Evolutionary conservation across 148 eudicot genomes (phyloP).

Genomic region (Mesembryanthemum crystallinum): DNA sequence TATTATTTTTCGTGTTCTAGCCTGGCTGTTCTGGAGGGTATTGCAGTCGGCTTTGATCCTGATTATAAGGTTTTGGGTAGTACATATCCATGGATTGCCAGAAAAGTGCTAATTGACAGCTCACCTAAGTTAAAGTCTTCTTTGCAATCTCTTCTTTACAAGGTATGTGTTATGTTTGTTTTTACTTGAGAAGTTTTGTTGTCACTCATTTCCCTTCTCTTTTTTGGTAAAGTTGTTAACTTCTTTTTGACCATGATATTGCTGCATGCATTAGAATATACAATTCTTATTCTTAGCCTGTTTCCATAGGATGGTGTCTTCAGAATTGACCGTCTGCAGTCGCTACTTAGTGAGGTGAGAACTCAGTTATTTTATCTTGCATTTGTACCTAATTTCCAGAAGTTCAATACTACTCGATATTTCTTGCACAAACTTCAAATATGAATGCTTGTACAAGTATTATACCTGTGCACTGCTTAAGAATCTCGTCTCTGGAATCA

Average conservation of each 20-base stretch:
- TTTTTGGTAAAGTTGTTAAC: too few species aligned
- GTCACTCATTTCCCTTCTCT: background rate
- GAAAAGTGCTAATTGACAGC: conserved; percentile 72
- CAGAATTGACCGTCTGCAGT: conserved; percentile 84
- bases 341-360: conserved; percentile 75
- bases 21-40: conserved; percentile 95
- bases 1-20: conserved; percentile 33
- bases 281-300: conserved; percentile 13
- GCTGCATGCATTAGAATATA: background rate
- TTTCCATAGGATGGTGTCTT: conserved; percentile 71
- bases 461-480: background rate
- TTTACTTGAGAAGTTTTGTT: background rate
- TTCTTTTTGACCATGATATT: too few species aligned
- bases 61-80: conserved; percentile 93
- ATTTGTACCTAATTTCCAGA: background rate
- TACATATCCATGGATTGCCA: conserved; percentile 96
- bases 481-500: background rate
- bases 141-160: conserved; percentile 68
- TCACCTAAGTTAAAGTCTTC: conserved; percentile 79
- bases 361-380: conserved; percentile 15
- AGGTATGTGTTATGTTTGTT: conserved; percentile 39
- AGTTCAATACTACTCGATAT: too few species aligned
- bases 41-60: conserved; percentile 73
- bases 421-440: background rate
- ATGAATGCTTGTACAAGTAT: background rate